These are phyloP conservation scores for Gossypium australe DNA, from an alignment of 345 rosid genomes.

Conservation along the genomic window DNA sequence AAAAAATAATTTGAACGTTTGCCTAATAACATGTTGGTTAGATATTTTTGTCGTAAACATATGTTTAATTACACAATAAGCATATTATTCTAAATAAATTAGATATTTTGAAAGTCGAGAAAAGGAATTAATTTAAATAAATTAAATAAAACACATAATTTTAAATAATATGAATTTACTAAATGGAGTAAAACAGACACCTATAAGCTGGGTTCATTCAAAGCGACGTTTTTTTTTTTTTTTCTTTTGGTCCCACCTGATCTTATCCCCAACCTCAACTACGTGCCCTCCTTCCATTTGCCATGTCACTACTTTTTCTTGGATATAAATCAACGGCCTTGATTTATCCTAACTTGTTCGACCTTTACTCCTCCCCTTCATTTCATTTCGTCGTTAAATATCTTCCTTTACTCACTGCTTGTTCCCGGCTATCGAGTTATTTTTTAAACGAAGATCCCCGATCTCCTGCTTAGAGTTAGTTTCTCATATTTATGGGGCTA, in stretches of 20 bases:
- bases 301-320: conserved; percentile 27
- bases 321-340: conserved; percentile 37
- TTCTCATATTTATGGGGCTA: conserved; percentile 49
- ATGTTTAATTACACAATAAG: no score
- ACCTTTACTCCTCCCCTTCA: background rate
- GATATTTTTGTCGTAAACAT: no score
- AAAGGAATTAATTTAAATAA: no score
- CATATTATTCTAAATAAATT: no score
- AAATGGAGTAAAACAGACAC: no score
- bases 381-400: conserved; percentile 25
- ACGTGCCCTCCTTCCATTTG: conserved; percentile 31
- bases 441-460: background rate
- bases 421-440: background rate
- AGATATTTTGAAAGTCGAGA: no score
- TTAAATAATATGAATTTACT: no score
- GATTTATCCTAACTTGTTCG: conserved; percentile 15
- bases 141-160: no score
- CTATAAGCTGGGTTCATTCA: no score
- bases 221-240: no score
- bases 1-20: no score
- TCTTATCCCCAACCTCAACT: conserved; percentile 39
- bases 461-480: background rate
- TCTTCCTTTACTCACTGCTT: background rate
- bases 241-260: background rate
- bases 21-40: no score